Conservation (phyloP, 495 filamentous ascomycete genomes). For the Apiosordaria backusii region DNA sequence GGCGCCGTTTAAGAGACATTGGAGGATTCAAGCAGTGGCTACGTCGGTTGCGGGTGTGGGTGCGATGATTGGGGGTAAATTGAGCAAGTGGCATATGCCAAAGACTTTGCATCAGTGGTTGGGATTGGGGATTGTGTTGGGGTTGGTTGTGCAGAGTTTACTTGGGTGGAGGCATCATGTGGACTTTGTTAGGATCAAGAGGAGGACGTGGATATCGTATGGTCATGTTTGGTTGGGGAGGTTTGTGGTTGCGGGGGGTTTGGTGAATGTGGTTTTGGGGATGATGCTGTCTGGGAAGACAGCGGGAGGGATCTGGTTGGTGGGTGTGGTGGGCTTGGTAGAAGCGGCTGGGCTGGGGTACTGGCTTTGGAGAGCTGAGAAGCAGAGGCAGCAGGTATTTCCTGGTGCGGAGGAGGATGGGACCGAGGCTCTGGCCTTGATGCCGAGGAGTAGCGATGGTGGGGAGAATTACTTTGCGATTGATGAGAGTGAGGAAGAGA, state of each 20-base stretch:
- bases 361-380: constrained; percentile 18
- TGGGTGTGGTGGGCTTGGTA: constrained; percentile 4
- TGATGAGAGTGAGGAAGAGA: not conserved
- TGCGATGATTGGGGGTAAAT: constrained; percentile 17
- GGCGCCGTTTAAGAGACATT: constrained; percentile 27
- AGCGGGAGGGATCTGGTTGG: constrained; percentile 1
- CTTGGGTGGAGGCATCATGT: constrained; percentile 35
- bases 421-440: not conserved
- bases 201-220: constrained; percentile 29
- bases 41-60: constrained; percentile 17
- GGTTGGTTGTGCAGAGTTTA: constrained; percentile 21
- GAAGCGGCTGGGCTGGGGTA: constrained; percentile 16
- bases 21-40: constrained; percentile 25
- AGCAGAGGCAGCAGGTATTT: not conserved
- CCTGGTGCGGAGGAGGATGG: not conserved
- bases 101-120: constrained; percentile 26
- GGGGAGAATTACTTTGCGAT: not conserved
- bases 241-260: constrained; percentile 19
- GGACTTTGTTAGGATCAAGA: constrained; percentile 22
- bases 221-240: constrained; percentile 30
- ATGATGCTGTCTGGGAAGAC: constrained; percentile 22
- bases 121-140: constrained; percentile 16
- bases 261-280: constrained; percentile 28
- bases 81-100: constrained; percentile 15
- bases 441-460: not conserved